Evolutionary conservation across 2,329 filamentous ascomycete genomes (phyloP).

Genomic region (Lasiodiplodia sp.): DNA sequence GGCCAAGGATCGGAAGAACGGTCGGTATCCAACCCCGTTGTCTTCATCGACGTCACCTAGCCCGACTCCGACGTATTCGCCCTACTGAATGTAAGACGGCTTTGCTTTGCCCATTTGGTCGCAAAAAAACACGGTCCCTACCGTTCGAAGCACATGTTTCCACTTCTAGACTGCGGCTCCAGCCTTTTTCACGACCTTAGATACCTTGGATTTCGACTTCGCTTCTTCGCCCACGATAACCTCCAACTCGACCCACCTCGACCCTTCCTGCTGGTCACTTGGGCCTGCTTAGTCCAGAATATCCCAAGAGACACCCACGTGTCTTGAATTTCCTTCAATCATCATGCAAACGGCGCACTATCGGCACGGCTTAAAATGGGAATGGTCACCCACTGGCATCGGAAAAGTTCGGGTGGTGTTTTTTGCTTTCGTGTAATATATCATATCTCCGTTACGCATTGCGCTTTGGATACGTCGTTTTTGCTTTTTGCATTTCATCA

Average conservation of each 20-base stretch:
- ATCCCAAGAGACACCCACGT: neutral
- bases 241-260: neutral
- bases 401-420: slow-evolving; percentile 21
- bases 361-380: slow-evolving; percentile 19
- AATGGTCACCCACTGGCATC: slow-evolving; percentile 6
- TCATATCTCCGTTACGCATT: slow-evolving; percentile 2
- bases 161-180: neutral
- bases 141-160: neutral
- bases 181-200: neutral
- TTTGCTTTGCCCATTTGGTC: neutral
- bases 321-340: slow-evolving; percentile 13
- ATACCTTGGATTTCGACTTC: neutral
- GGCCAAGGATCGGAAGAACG: neutral
- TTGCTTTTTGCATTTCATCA: neutral
- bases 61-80: slow-evolving; percentile 11
- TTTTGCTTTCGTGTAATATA: slow-evolving; percentile 22
- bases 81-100: neutral
- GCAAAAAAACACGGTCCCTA: neutral
- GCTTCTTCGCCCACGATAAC: slow-evolving; percentile 1
- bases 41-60: slow-evolving; percentile 14
- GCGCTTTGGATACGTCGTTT: neutral
- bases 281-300: slow-evolving; percentile 1
- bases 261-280: neutral
- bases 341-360: slow-evolving; percentile 18
- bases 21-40: slow-evolving; percentile 21